phyloP scores from a whole-genome alignment of 768 basidiomycete species.

The Lactifluus hygrophoroides region DNA sequence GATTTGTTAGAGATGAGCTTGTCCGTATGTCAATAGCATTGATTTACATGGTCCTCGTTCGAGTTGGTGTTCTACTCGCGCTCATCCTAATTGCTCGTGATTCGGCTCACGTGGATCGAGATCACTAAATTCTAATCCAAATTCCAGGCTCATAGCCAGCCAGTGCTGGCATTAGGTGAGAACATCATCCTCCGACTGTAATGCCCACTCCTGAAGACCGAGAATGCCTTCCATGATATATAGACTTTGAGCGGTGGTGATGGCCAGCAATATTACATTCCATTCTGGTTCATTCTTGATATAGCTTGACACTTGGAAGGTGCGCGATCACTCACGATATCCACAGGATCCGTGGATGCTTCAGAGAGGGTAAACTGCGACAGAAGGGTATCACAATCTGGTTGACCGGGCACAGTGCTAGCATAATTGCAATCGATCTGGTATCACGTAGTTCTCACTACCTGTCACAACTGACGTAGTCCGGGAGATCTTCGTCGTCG shows the following conservation, averaged over 20 bases:
- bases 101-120: neutral
- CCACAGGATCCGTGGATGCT: conserved; percentile 8
- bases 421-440: no score
- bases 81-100: neutral
- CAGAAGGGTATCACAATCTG: conserved; percentile 35
- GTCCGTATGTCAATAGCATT: neutral
- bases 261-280: conserved; percentile 39
- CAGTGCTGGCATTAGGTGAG: neutral
- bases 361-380: conserved; percentile 8
- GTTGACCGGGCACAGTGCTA: conserved; percentile 93
- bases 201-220: no score
- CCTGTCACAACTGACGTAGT: no score
- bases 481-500: conserved; percentile 97
- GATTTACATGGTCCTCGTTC: neutral
- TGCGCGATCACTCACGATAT: neutral
- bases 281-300: no score
- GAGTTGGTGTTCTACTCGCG: neutral
- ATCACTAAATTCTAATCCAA: no score
- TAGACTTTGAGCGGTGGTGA: conserved; percentile 10
- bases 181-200: neutral
- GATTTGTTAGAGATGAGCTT: conserved; percentile 14
- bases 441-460: neutral
- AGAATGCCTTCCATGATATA: no score
- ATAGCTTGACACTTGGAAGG: no score
- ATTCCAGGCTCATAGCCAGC: no score